Percentiles rank a stretch among this genome's conserved stretches.
Evolutionary conservation across 345 rosid genomes (phyloP).

Genomic region (Syzygium jambos): DNA sequence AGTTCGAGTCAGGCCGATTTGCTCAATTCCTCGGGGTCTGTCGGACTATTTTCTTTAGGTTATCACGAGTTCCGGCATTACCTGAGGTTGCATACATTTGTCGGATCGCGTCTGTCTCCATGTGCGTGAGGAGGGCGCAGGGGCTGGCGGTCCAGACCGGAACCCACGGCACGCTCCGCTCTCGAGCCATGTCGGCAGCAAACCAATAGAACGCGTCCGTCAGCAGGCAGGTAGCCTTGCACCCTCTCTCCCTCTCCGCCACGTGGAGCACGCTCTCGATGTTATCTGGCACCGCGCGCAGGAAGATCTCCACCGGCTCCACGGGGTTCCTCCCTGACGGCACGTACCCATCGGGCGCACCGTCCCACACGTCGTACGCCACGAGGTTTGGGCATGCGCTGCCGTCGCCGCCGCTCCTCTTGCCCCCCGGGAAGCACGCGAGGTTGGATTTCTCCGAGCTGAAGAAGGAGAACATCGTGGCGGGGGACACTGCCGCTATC

Average conservation of each 20-base stretch:
- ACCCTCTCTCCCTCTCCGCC: slow-evolving; percentile 18
- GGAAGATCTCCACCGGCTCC: slow-evolving; percentile 26
- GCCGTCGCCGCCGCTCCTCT: neutral
- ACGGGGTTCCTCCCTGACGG: slow-evolving; percentile 7
- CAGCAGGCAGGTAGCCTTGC: slow-evolving; percentile 20
- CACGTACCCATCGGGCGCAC: slow-evolving; percentile 21
- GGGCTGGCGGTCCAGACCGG: slow-evolving; percentile 43
- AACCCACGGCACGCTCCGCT: slow-evolving; percentile 39
- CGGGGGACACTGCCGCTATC: slow-evolving; percentile 3
- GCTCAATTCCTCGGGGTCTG: no score
- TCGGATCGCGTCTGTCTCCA: slow-evolving; percentile 22
- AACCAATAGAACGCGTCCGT: slow-evolving; percentile 52
- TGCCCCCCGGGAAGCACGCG: neutral
- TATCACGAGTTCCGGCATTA: neutral
- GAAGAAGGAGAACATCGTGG: slow-evolving; percentile 24
- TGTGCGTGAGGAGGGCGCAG: slow-evolving; percentile 27
- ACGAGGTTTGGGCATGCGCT: neutral
- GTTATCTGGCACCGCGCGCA: slow-evolving; percentile 25
- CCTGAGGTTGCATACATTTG: slow-evolving; percentile 10
- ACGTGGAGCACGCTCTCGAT: slow-evolving; percentile 11
- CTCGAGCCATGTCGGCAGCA: slow-evolving; percentile 32
- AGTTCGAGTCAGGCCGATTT: neutral
- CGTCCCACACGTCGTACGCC: slow-evolving; percentile 21
- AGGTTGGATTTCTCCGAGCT: slow-evolving; percentile 25
- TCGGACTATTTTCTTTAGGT: no score